These are phyloP conservation scores for Asparagopsis taxiformis DNA, from an alignment of 31 red algal species.

Conservation along the genomic window DNA sequence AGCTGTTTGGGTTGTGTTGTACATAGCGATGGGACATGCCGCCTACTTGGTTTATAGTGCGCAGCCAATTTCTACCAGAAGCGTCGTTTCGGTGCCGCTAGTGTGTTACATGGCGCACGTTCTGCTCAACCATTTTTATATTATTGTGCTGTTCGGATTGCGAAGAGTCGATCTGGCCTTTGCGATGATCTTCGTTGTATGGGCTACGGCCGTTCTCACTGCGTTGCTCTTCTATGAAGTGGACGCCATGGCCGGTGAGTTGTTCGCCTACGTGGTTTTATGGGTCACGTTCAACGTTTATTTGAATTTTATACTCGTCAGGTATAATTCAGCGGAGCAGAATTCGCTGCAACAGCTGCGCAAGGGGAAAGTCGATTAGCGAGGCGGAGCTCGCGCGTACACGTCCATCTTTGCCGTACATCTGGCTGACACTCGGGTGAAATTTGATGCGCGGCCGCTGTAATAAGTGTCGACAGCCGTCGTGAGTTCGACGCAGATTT, in stretches of 20 bases:
- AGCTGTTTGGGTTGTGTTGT: slow-evolving; percentile 22
- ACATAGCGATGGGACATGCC: slow-evolving; percentile 48
- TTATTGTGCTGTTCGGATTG: slow-evolving; percentile 60
- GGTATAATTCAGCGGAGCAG: slow-evolving; percentile 30
- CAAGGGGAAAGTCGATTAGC: neutral
- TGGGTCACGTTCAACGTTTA: slow-evolving; percentile 57
- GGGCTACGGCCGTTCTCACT: slow-evolving; percentile 40
- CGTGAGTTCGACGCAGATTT: too few species aligned
- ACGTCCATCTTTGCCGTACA: too few species aligned
- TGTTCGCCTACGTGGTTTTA: slow-evolving; percentile 22
- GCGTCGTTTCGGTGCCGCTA: slow-evolving; percentile 16
- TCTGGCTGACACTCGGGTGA: too few species aligned
- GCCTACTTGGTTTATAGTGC: slow-evolving; percentile 26
- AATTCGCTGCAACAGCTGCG: slow-evolving; percentile 3
- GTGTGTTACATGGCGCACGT: slow-evolving; percentile 38
- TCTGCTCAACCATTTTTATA: slow-evolving; percentile 54
- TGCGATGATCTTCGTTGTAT: slow-evolving; percentile 40
- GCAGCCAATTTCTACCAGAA: neutral
- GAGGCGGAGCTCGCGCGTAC: slow-evolving; percentile 5
- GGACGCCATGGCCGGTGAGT: slow-evolving; percentile 5
- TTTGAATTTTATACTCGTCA: slow-evolving; percentile 37
- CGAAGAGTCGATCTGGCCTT: slow-evolving; percentile 53
- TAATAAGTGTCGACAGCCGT: too few species aligned
- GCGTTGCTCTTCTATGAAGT: slow-evolving; percentile 43
- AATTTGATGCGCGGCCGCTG: too few species aligned